Evolutionary conservation across 257 asterid genomes (phyloP).

Genomic region (Nicotiana otophora): DNA sequence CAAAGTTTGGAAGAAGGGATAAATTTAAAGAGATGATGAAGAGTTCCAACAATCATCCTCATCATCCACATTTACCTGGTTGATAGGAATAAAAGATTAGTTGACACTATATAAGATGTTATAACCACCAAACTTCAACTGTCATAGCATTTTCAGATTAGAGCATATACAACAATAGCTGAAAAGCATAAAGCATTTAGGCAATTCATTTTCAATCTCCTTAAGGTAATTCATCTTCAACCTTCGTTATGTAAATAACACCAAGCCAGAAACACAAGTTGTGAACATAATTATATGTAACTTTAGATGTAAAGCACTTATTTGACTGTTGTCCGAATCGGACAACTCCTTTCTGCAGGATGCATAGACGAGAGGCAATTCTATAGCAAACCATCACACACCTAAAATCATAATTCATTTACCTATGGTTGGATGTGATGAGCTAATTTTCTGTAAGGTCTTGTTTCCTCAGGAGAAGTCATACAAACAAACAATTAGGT

Average conservation of each 20-base stretch:
- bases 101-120: constrained; percentile 15
- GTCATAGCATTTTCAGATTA: background rate
- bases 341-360: background rate
- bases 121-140: background rate
- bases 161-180: background rate
- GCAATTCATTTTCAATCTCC: background rate
- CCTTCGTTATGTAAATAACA: background rate
- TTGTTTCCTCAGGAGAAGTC: background rate
- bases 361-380: background rate
- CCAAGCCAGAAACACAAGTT: background rate
- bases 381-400: background rate
- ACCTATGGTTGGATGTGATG: background rate
- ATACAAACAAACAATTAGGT: background rate
- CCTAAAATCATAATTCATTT: background rate
- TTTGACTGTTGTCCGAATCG: background rate
- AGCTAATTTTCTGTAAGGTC: background rate
- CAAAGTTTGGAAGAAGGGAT: background rate
- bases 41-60: constrained; percentile 16
- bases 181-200: background rate
- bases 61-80: constrained; percentile 8
- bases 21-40: background rate
- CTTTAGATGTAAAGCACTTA: background rate
- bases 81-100: background rate
- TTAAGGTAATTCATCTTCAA: too few relatives aligned
- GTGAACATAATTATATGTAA: background rate